Conservation (phyloP, 495 filamentous ascomycete species). For the Amniculicola lignicola region DNA sequence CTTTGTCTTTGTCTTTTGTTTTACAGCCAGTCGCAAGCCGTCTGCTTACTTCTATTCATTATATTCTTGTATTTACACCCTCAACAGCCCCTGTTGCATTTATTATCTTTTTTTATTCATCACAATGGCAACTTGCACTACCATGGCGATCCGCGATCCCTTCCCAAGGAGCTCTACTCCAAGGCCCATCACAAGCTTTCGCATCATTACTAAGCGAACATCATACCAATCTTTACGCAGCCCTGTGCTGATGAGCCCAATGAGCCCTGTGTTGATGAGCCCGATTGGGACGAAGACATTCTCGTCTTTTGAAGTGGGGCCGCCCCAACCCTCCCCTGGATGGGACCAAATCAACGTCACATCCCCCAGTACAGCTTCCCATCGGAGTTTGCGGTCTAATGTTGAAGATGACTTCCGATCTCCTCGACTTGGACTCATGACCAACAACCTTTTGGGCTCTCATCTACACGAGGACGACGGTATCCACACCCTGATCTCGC, state of each 20-base stretch:
- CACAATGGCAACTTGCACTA: constrained; percentile 7
- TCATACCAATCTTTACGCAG: constrained; percentile 22
- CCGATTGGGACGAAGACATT: too few species aligned
- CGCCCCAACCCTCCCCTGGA: constrained; percentile 10
- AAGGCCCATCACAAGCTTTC: neutral
- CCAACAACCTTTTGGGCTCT: constrained; percentile 3
- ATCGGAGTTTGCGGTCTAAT: constrained; percentile 21
- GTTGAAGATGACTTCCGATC: constrained; percentile 12
- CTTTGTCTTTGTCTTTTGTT: neutral
- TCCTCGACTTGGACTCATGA: constrained; percentile 10
- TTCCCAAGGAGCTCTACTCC: constrained; percentile 18
- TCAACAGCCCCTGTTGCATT: neutral
- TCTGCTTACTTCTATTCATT: neutral
- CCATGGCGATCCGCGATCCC: constrained; percentile 8
- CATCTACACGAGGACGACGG: neutral
- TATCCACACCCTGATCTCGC: constrained; percentile 6
- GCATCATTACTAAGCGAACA: constrained; percentile 1
- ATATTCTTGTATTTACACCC: neutral
- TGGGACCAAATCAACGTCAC: constrained; percentile 20
- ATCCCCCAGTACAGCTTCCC: constrained; percentile 17
- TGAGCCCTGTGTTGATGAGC: neutral
- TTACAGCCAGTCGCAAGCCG: neutral
- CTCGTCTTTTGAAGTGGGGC: neutral
- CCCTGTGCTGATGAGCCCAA: constrained; percentile 10
- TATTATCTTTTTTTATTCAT: neutral